These are phyloP conservation scores for Aegle marmelos DNA, from an alignment of 345 rosid species.

Conservation along the genomic window DNA sequence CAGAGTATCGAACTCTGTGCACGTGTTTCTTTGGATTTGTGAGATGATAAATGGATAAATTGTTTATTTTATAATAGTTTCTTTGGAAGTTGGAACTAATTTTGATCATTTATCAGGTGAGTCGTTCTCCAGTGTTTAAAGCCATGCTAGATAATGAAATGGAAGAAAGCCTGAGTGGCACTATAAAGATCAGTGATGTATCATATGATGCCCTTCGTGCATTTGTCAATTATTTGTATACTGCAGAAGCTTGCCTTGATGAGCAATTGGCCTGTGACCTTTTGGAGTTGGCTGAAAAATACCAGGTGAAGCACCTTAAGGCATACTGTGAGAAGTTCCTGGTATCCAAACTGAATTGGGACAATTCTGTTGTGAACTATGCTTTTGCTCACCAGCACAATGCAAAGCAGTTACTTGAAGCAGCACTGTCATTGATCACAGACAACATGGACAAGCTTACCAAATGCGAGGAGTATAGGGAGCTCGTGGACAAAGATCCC, in stretches of 20 bases:
- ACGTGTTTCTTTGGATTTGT: background rate
- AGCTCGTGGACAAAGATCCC: constrained; percentile 77
- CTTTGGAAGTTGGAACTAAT: background rate
- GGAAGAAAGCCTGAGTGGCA: constrained; percentile 84
- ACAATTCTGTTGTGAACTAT: constrained; percentile 68
- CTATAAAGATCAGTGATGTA: constrained; percentile 67
- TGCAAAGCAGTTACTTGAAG: constrained; percentile 62
- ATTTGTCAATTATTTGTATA: constrained; percentile 65
- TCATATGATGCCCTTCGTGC: constrained; percentile 64
- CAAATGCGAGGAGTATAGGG: constrained; percentile 57
- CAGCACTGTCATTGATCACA: constrained; percentile 58
- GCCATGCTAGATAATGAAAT: constrained; percentile 90
- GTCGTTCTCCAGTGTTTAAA: constrained; percentile 78
- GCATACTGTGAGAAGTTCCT: constrained; percentile 67
- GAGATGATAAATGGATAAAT: background rate
- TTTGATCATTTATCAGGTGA: constrained; percentile 38
- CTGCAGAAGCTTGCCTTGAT: constrained; percentile 77
- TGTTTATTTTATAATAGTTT: background rate
- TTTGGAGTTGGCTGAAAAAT: constrained; percentile 75
- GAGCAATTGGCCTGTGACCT: constrained; percentile 84
- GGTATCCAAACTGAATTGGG: constrained; percentile 69
- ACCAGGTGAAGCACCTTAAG: constrained; percentile 80
- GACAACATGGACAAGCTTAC: constrained; percentile 84
- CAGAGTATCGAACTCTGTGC: background rate
- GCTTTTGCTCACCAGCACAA: constrained; percentile 87